Evolutionary conservation across 257 asterid species (phyloP).

Genomic region (Solanum acaule): DNA sequence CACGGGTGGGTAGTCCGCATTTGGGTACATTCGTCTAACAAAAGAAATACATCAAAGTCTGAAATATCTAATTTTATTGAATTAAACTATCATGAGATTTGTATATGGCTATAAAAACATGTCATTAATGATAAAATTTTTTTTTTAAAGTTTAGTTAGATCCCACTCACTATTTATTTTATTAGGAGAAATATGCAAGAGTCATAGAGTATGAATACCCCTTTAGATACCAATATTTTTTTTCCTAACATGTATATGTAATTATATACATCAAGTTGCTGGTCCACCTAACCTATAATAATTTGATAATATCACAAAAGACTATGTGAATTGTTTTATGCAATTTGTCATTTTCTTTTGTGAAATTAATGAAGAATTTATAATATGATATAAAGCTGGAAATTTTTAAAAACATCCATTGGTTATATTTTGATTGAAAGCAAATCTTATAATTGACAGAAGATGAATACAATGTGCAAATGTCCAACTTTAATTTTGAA

Average conservation of each 20-base stretch:
- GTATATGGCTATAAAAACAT: background rate
- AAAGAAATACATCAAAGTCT: no score
- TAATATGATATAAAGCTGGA: background rate
- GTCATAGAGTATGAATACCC: background rate
- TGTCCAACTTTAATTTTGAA: background rate
- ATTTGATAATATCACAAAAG: background rate
- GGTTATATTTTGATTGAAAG: background rate
- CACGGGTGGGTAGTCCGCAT: no score
- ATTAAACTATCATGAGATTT: background rate
- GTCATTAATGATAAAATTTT: background rate
- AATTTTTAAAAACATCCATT: background rate
- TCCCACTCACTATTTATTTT: background rate
- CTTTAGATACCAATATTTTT: background rate
- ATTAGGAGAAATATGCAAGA: background rate
- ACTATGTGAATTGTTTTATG: background rate
- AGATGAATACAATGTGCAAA: background rate
- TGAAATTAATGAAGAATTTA: background rate
- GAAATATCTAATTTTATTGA: no score
- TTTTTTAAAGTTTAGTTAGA: no score
- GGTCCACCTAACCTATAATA: background rate
- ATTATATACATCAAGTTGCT: background rate
- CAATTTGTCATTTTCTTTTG: background rate
- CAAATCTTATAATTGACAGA: background rate
- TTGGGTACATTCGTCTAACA: no score
- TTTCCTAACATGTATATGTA: background rate